phyloP scores from a whole-genome alignment of 306 rosid genomes.

The Gastrolobium bilobum region DNA sequence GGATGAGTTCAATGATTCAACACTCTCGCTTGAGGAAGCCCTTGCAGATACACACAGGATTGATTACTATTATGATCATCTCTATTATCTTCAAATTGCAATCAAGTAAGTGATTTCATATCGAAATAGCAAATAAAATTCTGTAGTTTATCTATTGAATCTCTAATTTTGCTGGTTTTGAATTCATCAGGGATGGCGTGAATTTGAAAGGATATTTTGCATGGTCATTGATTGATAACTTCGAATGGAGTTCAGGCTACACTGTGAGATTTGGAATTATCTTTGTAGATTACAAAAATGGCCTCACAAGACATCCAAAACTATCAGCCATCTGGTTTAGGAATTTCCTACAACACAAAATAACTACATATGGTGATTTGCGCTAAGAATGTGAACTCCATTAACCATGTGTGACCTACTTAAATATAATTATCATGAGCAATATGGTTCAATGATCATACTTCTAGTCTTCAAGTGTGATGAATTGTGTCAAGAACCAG shows the following conservation, averaged over 20 bases:
- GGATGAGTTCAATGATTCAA: constrained; percentile 61
- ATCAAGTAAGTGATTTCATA: constrained; percentile 53
- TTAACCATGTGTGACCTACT: background rate
- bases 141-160: background rate
- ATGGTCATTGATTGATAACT: constrained; percentile 72
- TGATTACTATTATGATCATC: constrained; percentile 59
- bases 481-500: constrained; percentile 4
- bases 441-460: background rate
- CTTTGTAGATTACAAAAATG: constrained; percentile 60
- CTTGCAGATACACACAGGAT: constrained; percentile 58
- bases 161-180: background rate
- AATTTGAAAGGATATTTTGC: constrained; percentile 77
- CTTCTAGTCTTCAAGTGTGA: background rate
- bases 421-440: constrained; percentile 1
- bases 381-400: background rate
- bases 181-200: constrained; percentile 53
- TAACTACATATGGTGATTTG: constrained; percentile 7
- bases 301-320: constrained; percentile 61
- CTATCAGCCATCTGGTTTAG: constrained; percentile 48
- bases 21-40: constrained; percentile 54
- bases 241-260: constrained; percentile 66
- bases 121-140: too few relatives aligned
- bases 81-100: constrained; percentile 61
- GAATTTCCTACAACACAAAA: constrained; percentile 29
- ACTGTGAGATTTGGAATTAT: constrained; percentile 58